Base-by-base conservation (phyloP, 2,329 filamentous ascomycete genomes). In the Trichoderma semiorbis region DNA sequence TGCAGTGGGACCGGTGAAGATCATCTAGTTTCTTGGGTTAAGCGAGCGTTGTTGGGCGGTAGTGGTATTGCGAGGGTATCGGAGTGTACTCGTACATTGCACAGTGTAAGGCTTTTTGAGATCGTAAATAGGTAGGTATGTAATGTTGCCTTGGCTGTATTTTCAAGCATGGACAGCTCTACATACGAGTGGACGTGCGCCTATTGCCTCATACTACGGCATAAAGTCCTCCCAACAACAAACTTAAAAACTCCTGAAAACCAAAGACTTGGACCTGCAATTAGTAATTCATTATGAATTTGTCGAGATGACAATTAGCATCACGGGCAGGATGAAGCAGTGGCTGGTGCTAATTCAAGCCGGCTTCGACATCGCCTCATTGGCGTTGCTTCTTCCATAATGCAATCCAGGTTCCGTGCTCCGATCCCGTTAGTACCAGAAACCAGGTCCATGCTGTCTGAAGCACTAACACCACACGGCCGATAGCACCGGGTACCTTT, bases 1-100 rank as follows among this genome's bases (percentile, higher is more conserved):
- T 69, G 39, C 21, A n/a, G 67, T 69, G 57, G 57, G 67, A 61
- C 57, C 39, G 16, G 67, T 30, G 67, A 69, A 69, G 57, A 69
- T 69, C 57, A 69, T 53, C 58, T 58, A 43, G 53, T 43, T 58
- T 50, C 32, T 36, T 43, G 57, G 57, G 55, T 26, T 69, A 69
- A 69, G 67, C 67, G 67, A 69, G 57, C 58, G 28, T 11, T 34
- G 57, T 21, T 60, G 57, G 30, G 55, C 18, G 55, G 55, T 30
- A 24, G 39, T 14, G 24, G 26, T n/a, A 30, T 53, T 24, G 8
- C 21, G 47, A n/a, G 10, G 34, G 36, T 61, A 39, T 30, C 24
- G 32, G 14, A 14, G 6, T 53, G 67, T 62, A 62, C 32, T 58
- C 24, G 50, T 67, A 58, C 50, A 21, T 53, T 34, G 28, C 18